Evolutionary conservation across 495 filamentous ascomycete genomes (phyloP), one percentile per base, ranked within the genome.

Genomic region (Chaetomium cochliodes): DNA sequence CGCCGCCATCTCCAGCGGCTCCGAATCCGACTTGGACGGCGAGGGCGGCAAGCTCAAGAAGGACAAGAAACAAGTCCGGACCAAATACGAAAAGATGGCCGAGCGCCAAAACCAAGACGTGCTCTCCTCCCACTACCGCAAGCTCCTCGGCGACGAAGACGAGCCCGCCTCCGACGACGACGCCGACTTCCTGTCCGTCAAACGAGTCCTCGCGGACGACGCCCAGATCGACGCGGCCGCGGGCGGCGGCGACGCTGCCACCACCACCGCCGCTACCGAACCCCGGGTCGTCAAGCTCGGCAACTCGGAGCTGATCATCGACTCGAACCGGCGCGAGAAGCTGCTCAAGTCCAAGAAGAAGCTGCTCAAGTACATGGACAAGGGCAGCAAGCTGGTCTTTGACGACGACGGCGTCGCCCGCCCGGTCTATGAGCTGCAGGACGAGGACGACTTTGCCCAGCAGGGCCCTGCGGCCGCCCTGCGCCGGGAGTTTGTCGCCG

Each of bases 1-100:
- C 65, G 80, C 80, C 44, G 80, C 78, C 16, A 67, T 85, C 0
- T 85, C 82, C 16, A 81, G 80, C 37, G 85, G 84, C 37, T 78
- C 77, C 6, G 79, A 81, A 16, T 70, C 70, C 30, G 79, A 81
- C 8, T 66, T 57, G 25, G 73, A 73, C 54, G 84, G 80, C 16
- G 83, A 82, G n/a, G 80, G 78, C 5, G 78, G 63, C 2, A 83
- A 82, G 60, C 81, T 80, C 67, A 90, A 86, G 72, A 86, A 89
- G 76, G 72, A 79, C 18, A 86, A 89, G 76, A 71, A 79, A 13
- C 79, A 81, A 47, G 90, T 93, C 7, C 84, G 91, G 51, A 98
- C 94, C 25, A 97, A 94, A 75, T 93, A 93, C 72, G 91, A 98
- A 71, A 91, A 92, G 64, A 97, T 97, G 92, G 96, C 97, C 69